Base-by-base conservation (phyloP, 148 eudicot species). In the Diospyros lotus region DNA sequence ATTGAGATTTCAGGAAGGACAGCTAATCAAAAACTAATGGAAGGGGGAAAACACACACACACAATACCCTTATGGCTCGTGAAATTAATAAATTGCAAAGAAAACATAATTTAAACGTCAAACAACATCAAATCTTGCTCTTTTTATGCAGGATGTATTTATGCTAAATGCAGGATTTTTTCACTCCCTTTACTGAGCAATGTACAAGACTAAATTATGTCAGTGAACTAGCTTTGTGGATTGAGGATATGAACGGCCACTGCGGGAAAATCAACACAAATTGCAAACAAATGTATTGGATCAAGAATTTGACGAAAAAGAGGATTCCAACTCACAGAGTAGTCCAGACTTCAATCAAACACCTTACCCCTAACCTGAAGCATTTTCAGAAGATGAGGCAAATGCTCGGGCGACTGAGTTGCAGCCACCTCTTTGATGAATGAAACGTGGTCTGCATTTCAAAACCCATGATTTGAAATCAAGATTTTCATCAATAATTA, bases 381-480 rank as follows among this genome's bases (percentile, higher is more conserved):
- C 75, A 95, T 82, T 77, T 86, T 89, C 77, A 92, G 76, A 81
- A 95, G 86, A 54, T 86, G 85, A 79, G 86, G 89, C 87, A 95
- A 82, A 80, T 84, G 86, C 87, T 88, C 87, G 1, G 98, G 97
- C 7, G 90, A 84, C 78, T 84, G 84, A 64, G 90, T 82, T 59
- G 81, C 89, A 45, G 98, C 98, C n/a, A 92, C 92, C 69, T 90
- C 96, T 79, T 90, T 83, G 73, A 95, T 86, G 69, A 89, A 95
- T 48, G 90, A 86, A 46, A 85, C 76, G 61, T 95, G 98, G 74
- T 90, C 97, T 92, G 89, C 81, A 80, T 68, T 75, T 63, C 72
- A 80, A 71, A 75, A 64, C 5, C 55, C 1, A 68, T 14, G 51
- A 11, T 13, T 28, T 60, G 44, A 53, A 69, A 18, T 3, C 40